Evolutionary conservation across 805 yeast genomes (phyloP).

Genomic region (Yamadazyma phyllophila): DNA sequence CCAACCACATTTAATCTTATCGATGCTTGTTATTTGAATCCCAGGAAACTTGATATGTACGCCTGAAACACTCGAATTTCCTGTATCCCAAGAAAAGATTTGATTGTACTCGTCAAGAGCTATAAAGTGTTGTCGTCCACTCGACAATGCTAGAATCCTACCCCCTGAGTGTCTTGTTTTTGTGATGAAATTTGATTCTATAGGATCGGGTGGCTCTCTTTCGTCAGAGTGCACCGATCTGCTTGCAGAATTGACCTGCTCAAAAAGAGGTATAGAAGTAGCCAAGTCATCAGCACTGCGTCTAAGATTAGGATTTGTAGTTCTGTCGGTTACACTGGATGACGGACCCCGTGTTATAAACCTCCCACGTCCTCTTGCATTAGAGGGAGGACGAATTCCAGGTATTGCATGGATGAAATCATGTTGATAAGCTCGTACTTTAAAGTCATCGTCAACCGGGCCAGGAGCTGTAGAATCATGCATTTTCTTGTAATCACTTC

Average conservation of each 20-base stretch:
- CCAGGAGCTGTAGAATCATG: conserved; percentile 26
- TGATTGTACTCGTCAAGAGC: conserved; percentile 51
- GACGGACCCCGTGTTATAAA: neutral
- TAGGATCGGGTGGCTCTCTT: neutral
- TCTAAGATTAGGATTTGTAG: conserved; percentile 20
- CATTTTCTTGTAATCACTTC: conserved; percentile 27
- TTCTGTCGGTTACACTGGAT: neutral
- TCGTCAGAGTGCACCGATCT: neutral
- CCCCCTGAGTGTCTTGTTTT: conserved; percentile 15
- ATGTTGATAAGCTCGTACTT: neutral
- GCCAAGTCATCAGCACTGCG: conserved; percentile 17
- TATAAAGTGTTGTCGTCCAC: conserved; percentile 65
- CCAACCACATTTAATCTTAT: conserved; percentile 67
- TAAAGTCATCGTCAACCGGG: conserved; percentile 16
- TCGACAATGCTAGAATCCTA: conserved; percentile 47
- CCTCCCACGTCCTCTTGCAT: neutral
- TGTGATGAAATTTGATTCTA: conserved; percentile 26
- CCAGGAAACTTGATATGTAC: conserved; percentile 41
- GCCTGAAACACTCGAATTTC: conserved; percentile 32
- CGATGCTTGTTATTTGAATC: neutral
- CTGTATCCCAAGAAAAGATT: conserved; percentile 65
- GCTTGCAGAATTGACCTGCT: neutral
- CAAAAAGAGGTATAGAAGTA: neutral
- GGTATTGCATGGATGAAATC: neutral
- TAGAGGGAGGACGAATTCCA: conserved; percentile 6